Conservation (phyloP, 345 rosid species). For the Cochlearia excelsa region DNA sequence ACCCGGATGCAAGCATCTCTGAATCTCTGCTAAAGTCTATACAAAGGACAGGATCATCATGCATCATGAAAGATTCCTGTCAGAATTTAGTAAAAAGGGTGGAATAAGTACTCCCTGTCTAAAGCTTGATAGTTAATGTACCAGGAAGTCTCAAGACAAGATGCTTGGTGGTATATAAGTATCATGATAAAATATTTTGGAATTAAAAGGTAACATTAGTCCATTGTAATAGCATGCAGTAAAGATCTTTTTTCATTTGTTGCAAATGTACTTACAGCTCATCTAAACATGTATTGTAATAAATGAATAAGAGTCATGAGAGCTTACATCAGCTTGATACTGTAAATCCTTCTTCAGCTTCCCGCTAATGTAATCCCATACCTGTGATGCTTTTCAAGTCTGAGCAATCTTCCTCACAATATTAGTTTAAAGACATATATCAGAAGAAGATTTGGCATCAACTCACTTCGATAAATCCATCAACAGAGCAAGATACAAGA, state of each 20-base stretch:
- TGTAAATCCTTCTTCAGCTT: conserved; percentile 98
- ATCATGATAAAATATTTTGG: neutral
- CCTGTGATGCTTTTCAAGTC: conserved; percentile 43
- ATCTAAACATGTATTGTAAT: conserved; percentile 6
- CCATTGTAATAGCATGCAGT: conserved; percentile 12
- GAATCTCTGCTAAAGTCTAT: conserved; percentile 98
- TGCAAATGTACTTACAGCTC: conserved; percentile 13
- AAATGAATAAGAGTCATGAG: conserved; percentile 12
- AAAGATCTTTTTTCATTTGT: neutral
- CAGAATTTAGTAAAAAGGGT: conserved; percentile 29
- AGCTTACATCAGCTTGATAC: conserved; percentile 92
- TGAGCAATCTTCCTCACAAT: conserved; percentile 27
- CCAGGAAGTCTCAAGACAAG: conserved; percentile 14
- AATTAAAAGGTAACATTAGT: neutral
- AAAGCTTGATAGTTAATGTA: neutral
- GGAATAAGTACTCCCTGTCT: conserved; percentile 16
- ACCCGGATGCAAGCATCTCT: conserved; percentile 93
- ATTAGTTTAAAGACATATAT: conserved; percentile 13
- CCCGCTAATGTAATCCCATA: conserved; percentile 97
- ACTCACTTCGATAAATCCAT: conserved; percentile 92
- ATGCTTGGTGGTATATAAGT: neutral
- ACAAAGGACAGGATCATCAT: conserved; percentile 93
- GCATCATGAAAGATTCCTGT: conserved; percentile 99
- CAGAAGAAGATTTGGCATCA: neutral
- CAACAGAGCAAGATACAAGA: conserved; percentile 91